These are phyloP conservation scores for Aethionema arabicum DNA, from an alignment of 345 rosid genomes.

Conservation along the genomic window DNA sequence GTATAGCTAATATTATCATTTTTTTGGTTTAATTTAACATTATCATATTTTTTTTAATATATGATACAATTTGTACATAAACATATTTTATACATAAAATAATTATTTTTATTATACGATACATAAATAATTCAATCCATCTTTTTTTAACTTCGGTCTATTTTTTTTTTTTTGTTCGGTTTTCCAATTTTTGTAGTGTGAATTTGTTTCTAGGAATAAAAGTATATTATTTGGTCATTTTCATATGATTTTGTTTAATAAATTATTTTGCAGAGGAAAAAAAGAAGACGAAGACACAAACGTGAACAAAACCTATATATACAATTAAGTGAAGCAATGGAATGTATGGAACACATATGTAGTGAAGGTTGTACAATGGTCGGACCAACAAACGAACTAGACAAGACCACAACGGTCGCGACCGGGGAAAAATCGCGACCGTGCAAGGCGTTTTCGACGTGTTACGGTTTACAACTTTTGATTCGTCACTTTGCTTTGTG, in stretches of 20 bases:
- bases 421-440: slow-evolving; percentile 35
- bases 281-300: slow-evolving; percentile 51
- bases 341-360: slow-evolving; percentile 84
- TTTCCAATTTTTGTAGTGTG: too few species aligned
- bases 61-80: too few species aligned
- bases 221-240: neutral
- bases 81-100: too few species aligned
- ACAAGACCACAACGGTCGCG: slow-evolving; percentile 11
- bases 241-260: neutral
- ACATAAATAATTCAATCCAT: too few species aligned
- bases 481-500: slow-evolving; percentile 73
- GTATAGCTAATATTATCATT: too few species aligned
- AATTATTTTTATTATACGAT: too few species aligned
- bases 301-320: slow-evolving; percentile 56
- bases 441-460: slow-evolving; percentile 56
- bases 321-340: slow-evolving; percentile 83
- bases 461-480: slow-evolving; percentile 71
- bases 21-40: too few species aligned
- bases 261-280: slow-evolving; percentile 55
- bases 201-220: too few species aligned
- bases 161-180: too few species aligned
- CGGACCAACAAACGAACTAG: slow-evolving; percentile 52
- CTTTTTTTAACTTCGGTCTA: too few species aligned
- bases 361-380: slow-evolving; percentile 79
- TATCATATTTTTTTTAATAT: too few species aligned